phyloP scores from a whole-genome alignment of 176 grass and related monocot species.

The Eragrostis nindensis region DNA sequence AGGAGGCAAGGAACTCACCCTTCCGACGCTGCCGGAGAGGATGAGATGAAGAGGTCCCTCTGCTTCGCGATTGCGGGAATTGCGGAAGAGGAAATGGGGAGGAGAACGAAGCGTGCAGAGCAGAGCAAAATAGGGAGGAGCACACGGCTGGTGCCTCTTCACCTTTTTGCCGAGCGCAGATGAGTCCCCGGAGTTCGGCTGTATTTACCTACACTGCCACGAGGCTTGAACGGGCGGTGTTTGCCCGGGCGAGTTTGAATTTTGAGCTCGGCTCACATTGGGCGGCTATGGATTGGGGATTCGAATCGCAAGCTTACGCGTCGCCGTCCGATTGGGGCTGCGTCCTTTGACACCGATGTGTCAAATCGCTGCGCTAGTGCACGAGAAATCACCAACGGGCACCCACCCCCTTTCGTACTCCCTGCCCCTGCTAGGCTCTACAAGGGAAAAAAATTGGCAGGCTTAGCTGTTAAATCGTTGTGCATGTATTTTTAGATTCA shows the following conservation, averaged over 20 bases:
- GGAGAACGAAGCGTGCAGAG: background rate
- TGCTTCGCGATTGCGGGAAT: background rate
- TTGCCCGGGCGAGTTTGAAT: slow-evolving; percentile 53
- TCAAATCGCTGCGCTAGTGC: slow-evolving; percentile 15
- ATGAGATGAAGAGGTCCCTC: background rate
- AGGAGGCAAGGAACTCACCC: background rate
- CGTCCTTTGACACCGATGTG: background rate
- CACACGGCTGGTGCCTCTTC: background rate
- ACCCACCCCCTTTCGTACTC: background rate
- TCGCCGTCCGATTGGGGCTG: slow-evolving; percentile 37
- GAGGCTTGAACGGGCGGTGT: background rate
- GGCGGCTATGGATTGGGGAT: background rate
- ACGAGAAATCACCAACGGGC: background rate
- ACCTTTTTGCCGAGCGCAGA: background rate
- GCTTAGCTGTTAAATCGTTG: no score
- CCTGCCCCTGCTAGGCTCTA: background rate
- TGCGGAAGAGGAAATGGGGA: background rate
- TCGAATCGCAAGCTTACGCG: background rate
- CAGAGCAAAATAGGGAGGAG: background rate
- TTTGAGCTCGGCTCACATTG: slow-evolving; percentile 24
- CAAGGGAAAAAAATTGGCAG: background rate
- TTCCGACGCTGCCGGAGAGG: background rate
- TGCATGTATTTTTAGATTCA: background rate
- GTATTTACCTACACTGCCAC: background rate
- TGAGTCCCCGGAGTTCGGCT: background rate